Base-by-base conservation (phyloP, 129 eudicot genomes). In the Apium graveolens region DNA sequence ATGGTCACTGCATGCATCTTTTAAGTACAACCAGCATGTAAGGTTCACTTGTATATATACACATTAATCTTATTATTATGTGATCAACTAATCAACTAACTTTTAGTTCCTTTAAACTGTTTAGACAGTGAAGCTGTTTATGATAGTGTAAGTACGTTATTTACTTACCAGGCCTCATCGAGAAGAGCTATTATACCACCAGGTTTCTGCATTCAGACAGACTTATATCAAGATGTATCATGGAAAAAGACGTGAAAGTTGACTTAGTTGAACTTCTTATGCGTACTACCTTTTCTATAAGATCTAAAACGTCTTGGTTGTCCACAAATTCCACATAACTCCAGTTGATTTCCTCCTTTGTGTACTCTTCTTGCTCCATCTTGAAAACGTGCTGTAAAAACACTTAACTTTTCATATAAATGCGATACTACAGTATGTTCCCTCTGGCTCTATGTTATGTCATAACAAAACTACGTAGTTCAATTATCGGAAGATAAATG, bases 291-390 rank as follows among this genome's bases (percentile, higher is more conserved):
- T 89, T 96, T 82, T 96, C 99, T 78, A 96, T 90, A 49, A 94
- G 86, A 85, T 94, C 98, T 85, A 94, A 82, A 80, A 94, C 98
- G 87, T 94, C 98, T 85, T 96, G 99, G 83, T 96, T 96, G 83
- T 96, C 99, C 26, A 96, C 97, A 79, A 96, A 96, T 82, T 96
- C 99, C 41, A 96, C 97, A 45, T 96, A 96, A 86, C 99, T 96
- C 99, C 99, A 96, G 81, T 96, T 79, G 81, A 96, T 96, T 87
- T 96, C 97, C 84, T 96, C 99, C 76, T 85, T 96, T 5, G 97
- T 87, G 82, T 96, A 96, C 85, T 96, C 99, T 85, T 96, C 99
- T 89, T 96, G 99, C 87, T 96, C 99, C 99, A 96, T 94, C 81
- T 94, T 94, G 91, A 94, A 94, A 7, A 94, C 98, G 73, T 94